Evolutionary conservation across 2,329 filamentous ascomycete species (phyloP).

Genomic region (Atkinsonella hypoxylon): DNA sequence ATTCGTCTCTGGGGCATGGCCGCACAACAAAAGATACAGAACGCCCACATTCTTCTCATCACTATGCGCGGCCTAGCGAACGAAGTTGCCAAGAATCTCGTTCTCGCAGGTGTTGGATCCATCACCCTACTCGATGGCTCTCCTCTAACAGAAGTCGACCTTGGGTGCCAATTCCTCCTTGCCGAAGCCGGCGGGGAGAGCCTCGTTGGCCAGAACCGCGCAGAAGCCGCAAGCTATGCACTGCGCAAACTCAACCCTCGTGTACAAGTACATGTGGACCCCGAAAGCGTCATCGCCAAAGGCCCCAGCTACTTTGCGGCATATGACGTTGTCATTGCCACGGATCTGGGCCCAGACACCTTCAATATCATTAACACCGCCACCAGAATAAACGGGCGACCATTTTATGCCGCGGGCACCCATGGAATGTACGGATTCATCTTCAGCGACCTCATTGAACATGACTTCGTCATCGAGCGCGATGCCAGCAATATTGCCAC

Average conservation of each 20-base stretch:
- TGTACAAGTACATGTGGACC: conserved; percentile 63
- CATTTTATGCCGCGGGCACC: conserved; percentile 80
- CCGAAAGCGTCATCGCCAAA: conserved; percentile 54
- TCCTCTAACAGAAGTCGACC: conserved; percentile 62
- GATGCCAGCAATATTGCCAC: conserved; percentile 65
- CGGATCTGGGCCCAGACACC: conserved; percentile 66
- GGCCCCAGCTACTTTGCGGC: conserved; percentile 60
- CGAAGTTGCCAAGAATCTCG: conserved; percentile 94
- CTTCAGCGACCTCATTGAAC: conserved; percentile 83
- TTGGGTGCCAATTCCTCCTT: conserved; percentile 76
- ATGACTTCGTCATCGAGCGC: conserved; percentile 82
- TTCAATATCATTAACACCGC: conserved; percentile 76
- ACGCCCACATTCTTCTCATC: conserved; percentile 79
- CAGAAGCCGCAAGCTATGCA: conserved; percentile 64
- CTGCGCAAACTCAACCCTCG: conserved; percentile 83
- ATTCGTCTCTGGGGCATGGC: conserved; percentile 95
- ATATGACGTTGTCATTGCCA: conserved; percentile 83
- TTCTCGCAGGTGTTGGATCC: conserved; percentile 82
- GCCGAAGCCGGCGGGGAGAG: conserved; percentile 39
- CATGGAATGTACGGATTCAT: conserved; percentile 93
- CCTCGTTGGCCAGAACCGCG: conserved; percentile 71
- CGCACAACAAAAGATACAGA: conserved; percentile 85
- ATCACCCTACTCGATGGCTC: conserved; percentile 80
- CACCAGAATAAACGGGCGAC: conserved; percentile 62
- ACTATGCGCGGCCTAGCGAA: conserved; percentile 80